Percentiles rank a stretch among this genome's conserved stretches.
Conservation (phyloP, 371 early-diverging fungal genomes). For the Mucor velutinosus region DNA sequence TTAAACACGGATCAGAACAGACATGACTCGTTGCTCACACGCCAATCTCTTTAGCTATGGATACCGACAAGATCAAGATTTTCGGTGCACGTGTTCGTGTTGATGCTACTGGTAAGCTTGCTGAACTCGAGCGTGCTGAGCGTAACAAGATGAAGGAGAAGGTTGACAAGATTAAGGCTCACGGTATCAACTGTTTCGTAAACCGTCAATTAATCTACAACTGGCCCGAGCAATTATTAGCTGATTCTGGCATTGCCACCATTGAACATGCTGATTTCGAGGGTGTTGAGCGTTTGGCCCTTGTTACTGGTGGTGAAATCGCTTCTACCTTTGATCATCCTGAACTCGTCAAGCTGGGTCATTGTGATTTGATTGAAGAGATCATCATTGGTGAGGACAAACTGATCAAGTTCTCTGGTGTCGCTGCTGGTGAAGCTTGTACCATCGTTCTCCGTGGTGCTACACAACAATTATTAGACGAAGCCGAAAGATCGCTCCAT, state of each 20-base stretch:
- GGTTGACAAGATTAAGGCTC: constrained; percentile 97
- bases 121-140: constrained; percentile 99
- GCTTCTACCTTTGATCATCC: constrained; percentile 99
- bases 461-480: constrained; percentile 97
- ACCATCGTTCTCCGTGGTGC: constrained; percentile 99
- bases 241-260: constrained; percentile 93
- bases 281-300: constrained; percentile 97
- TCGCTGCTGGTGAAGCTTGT: constrained; percentile 96
- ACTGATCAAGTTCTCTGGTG: constrained; percentile 97
- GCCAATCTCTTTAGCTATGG: constrained; percentile 78
- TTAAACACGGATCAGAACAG: not conserved
- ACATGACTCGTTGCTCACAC: not conserved
- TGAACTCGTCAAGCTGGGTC: constrained; percentile 92
- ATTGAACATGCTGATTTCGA: constrained; percentile 99
- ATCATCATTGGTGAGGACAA: constrained; percentile 98
- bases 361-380: constrained; percentile 97
- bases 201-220: constrained; percentile 99
- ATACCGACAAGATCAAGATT: constrained; percentile 99
- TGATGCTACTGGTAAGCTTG: constrained; percentile 96
- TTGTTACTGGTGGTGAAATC: constrained; percentile 98
- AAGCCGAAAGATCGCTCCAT: constrained; percentile 99
- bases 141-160: constrained; percentile 98
- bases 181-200: constrained; percentile 98
- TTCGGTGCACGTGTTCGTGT: constrained; percentile 99
- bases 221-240: constrained; percentile 99